Percentiles rank a stretch among this genome's conserved stretches.
Conservation (phyloP, 2,329 filamentous ascomycete species). For the Botrytis galanthina region DNA sequence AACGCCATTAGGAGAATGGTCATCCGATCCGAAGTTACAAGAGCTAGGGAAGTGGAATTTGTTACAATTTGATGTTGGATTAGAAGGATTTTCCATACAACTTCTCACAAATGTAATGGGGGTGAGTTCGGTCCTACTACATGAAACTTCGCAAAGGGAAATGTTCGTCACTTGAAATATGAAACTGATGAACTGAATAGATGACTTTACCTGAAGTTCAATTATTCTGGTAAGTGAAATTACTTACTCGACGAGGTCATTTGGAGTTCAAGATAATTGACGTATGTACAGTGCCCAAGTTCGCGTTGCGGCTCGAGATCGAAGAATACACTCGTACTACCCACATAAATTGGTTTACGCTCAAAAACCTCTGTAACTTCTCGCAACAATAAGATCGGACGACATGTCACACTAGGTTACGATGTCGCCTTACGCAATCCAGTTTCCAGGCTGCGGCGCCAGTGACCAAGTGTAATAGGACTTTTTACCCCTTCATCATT, state of each 20-base stretch:
- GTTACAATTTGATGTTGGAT: constrained; percentile 30
- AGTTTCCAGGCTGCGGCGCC: neutral
- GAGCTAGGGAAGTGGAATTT: constrained; percentile 34
- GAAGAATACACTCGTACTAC: constrained; percentile 30
- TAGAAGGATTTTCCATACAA: constrained; percentile 33
- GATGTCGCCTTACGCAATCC: neutral
- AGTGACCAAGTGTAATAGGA: neutral
- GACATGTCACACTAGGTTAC: neutral
- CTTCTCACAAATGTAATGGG: constrained; percentile 31
- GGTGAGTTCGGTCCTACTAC: constrained; percentile 28
- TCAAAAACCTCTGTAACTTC: constrained; percentile 16
- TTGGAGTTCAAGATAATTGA: constrained; percentile 13
- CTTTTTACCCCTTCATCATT: neutral
- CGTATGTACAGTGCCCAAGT: constrained; percentile 27
- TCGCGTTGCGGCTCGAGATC: constrained; percentile 25
- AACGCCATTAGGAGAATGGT: constrained; percentile 40
- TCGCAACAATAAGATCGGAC: neutral
- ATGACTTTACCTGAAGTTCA: constrained; percentile 31
- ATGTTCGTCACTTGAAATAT: constrained; percentile 8
- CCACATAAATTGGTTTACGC: constrained; percentile 23
- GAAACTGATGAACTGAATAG: constrained; percentile 25
- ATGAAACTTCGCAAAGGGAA: neutral
- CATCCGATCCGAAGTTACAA: constrained; percentile 34
- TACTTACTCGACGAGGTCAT: too few relatives aligned
- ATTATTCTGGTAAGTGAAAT: constrained; percentile 28